Evolutionary conservation across 805 yeast genomes (phyloP), one percentile per base, ranked within the genome.

Genomic region (Kodamaea jinghongensis): DNA sequence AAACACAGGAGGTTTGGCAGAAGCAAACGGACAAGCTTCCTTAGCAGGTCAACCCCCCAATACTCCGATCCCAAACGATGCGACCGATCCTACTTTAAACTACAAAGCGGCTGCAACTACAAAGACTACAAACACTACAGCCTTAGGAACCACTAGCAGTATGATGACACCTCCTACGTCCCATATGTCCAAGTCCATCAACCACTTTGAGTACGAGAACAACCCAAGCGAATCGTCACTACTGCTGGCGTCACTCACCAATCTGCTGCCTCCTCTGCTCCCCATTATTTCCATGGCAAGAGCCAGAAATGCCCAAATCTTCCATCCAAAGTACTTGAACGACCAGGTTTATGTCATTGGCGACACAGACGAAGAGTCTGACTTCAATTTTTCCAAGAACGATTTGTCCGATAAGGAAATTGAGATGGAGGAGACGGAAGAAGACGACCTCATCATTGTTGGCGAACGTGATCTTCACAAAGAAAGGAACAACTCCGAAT

Each of bases 381-480:
- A 33, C 15, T 51, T 47, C 6, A 8, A 16, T n/a, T 15, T 17
- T 29, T 29, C 49, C 45, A 12, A 47, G 48, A 9, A 52, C 44
- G n/a, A 48, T 46, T 39, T 17, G 10, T n/a, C 17, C 16, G 48
- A 44, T 3, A 49, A 46, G 17, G 50, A 48, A n/a, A 52, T 45
- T n/a, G 52, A 48, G 39, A 59, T 48, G 16, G 58, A 54, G 11
- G 64, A 60, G 30, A 27, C 14, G 5, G 29, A 23, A 14, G 61
- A 46, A 16, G 56, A 63, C 31, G 71, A 66, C 42, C 54, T 67
- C 28, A 52, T 68, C 5, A 58, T 65, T 11, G 45, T 64, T 11
- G 73, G 65, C 41, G 71, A 66, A 43, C 52, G 69, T 27, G 51
- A 45, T 28, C 28, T 54, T 43, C 34, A 41, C 45, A 31, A 31